These are phyloP conservation scores for Blastomyces percursus DNA, from an alignment of 2,329 filamentous ascomycete genomes.

Conservation along the genomic window DNA sequence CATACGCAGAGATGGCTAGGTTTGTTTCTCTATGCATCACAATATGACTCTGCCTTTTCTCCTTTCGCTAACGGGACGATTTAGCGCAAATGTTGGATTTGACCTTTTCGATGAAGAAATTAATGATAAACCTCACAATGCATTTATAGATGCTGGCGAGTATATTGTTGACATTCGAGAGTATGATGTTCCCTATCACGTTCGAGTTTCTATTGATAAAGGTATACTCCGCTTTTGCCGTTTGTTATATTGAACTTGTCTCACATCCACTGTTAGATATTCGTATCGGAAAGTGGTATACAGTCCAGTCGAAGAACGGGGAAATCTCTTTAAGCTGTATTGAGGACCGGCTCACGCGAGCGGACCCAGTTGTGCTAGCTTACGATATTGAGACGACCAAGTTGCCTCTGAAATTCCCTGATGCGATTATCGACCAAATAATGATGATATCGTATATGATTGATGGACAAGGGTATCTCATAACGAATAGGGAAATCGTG, in stretches of 20 bases:
- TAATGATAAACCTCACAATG: constrained; percentile 67
- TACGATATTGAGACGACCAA: constrained; percentile 99
- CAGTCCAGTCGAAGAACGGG: constrained; percentile 86
- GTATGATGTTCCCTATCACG: constrained; percentile 98
- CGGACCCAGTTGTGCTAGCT: constrained; percentile 96
- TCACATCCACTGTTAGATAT: constrained; percentile 53
- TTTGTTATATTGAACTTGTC: constrained; percentile 5
- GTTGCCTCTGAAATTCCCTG: constrained; percentile 89
- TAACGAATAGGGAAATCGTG: constrained; percentile 95
- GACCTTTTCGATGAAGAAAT: constrained; percentile 92
- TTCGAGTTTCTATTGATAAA: constrained; percentile 94
- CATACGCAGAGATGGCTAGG: constrained; percentile 92
- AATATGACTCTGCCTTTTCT: neutral
- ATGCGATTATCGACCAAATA: constrained; percentile 85
- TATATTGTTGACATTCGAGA: constrained; percentile 97
- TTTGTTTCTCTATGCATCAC: constrained; percentile 27
- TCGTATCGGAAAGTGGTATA: constrained; percentile 94
- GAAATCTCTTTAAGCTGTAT: constrained; percentile 71
- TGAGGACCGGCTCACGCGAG: constrained; percentile 75
- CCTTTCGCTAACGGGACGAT: constrained; percentile 18
- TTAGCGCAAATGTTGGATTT: constrained; percentile 65
- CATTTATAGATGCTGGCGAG: constrained; percentile 82
- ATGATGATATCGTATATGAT: constrained; percentile 99
- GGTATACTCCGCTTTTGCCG: constrained; percentile 37
- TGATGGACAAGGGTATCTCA: constrained; percentile 92